phyloP scores from a whole-genome alignment of 345 rosid species.

The Corymbia maculata region DNA sequence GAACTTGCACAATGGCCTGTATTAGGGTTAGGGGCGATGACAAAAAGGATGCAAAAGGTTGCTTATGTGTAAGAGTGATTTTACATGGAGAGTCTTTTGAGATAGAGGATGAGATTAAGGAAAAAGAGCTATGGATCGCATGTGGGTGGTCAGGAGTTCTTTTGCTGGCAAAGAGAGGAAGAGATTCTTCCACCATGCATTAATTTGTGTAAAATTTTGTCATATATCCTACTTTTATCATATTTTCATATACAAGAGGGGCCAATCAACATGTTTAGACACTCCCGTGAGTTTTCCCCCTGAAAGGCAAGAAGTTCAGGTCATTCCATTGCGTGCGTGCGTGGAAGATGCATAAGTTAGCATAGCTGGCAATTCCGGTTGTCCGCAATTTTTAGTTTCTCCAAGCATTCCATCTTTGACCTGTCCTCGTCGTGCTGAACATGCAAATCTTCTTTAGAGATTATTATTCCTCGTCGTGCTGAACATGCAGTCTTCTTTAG shows the following conservation, averaged over 20 bases:
- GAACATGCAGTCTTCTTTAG: neutral
- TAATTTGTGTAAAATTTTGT: neutral
- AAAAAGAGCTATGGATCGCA: neutral
- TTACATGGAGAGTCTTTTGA: neutral
- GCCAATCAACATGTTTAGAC: neutral
- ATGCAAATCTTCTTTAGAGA: neutral
- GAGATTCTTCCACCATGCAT: neutral
- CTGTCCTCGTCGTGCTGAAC: neutral
- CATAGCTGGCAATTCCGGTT: neutral
- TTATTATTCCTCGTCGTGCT: neutral
- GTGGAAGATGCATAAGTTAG: neutral
- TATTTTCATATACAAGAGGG: neutral
- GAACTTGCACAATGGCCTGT: neutral
- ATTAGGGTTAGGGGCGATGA: neutral
- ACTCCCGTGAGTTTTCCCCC: neutral
- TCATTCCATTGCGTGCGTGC: neutral
- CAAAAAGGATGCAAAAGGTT: neutral
- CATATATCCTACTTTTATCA: neutral
- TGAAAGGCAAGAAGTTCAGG: neutral
- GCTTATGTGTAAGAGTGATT: neutral
- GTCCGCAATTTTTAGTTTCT: neutral
- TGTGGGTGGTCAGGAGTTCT: neutral
- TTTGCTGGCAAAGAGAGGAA: neutral
- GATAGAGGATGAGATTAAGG: neutral
- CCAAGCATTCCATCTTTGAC: neutral